These are phyloP conservation scores for Tanozyma kutaoensis DNA, from an alignment of 805 yeast species.

Conservation along the genomic window DNA sequence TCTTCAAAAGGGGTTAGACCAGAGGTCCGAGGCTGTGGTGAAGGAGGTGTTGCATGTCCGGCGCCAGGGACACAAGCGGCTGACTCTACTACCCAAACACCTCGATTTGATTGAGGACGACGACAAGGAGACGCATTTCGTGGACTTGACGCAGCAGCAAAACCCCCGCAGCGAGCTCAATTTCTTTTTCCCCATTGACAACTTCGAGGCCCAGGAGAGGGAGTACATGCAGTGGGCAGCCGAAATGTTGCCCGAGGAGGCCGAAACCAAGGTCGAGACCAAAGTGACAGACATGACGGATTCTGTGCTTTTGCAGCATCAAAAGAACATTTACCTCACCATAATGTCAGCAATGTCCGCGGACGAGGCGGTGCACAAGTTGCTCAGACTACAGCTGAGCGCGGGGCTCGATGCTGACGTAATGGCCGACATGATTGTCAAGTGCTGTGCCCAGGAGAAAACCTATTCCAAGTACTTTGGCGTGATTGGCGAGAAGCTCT, in stretches of 20 bases:
- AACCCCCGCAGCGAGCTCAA: conserved; percentile 34
- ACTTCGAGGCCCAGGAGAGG: conserved; percentile 36
- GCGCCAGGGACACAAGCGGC: conserved; percentile 7
- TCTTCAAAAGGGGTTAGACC: conserved; percentile 54
- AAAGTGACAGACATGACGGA: conserved; percentile 51
- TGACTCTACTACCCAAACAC: conserved; percentile 24
- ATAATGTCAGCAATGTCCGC: conserved; percentile 84
- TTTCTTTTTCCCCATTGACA: conserved; percentile 35
- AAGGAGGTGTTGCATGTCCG: conserved; percentile 3
- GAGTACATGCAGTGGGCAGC: conserved; percentile 27
- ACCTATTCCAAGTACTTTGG: conserved; percentile 83
- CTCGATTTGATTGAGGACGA: conserved; percentile 55
- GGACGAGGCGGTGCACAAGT: conserved; percentile 86
- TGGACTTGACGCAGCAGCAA: conserved; percentile 40
- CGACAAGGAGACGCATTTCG: conserved; percentile 41
- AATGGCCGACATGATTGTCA: conserved; percentile 60
- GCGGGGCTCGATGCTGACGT: conserved; percentile 7
- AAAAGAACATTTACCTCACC: conserved; percentile 68
- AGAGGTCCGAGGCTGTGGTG: conserved; percentile 3
- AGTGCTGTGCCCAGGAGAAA: conserved; percentile 75
- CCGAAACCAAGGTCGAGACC: conserved; percentile 10
- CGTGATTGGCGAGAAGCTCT: conserved; percentile 53
- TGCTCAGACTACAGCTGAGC: conserved; percentile 32
- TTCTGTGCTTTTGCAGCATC: conserved; percentile 45
- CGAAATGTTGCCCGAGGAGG: conserved; percentile 23